phyloP scores from a whole-genome alignment of 495 filamentous ascomycete species.

The Podospora conica region DNA sequence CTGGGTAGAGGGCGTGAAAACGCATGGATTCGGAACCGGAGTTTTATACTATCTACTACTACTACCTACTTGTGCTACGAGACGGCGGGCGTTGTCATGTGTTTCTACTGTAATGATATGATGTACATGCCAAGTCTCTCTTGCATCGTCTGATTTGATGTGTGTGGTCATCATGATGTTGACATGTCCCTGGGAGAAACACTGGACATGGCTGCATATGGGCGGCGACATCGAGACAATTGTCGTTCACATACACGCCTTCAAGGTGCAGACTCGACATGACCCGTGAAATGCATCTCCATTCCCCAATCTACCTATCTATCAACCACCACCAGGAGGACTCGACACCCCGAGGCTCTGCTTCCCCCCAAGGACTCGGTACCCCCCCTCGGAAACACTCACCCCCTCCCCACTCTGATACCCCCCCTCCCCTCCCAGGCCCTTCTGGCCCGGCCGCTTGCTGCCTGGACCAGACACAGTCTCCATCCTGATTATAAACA shows the following conservation, averaged over 20 bases:
- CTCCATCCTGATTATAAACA: constrained; percentile 12
- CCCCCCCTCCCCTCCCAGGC: background rate
- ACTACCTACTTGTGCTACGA: constrained; percentile 11
- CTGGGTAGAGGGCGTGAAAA: background rate
- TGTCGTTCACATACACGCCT: background rate
- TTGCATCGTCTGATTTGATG: background rate
- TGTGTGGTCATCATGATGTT: no score
- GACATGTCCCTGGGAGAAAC: no score
- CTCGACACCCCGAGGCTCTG: background rate
- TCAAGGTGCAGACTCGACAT: background rate
- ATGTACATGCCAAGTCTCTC: background rate
- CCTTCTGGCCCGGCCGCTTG: background rate
- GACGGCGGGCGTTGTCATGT: constrained; percentile 5
- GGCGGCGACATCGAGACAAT: background rate
- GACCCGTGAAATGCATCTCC: background rate
- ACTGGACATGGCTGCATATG: no score
- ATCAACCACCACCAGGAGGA: background rate
- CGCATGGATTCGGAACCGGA: constrained; percentile 17
- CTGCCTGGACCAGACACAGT: background rate
- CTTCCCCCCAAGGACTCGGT: background rate
- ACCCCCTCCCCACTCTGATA: background rate
- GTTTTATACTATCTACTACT: constrained; percentile 12
- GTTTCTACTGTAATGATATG: constrained; percentile 22
- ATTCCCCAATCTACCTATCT: constrained; percentile 5
- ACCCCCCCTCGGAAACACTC: background rate